Percentiles rank a stretch among this genome's conserved stretches.
phyloP scores from a whole-genome alignment of 148 eudicot species.

The Cornus suecica region DNA sequence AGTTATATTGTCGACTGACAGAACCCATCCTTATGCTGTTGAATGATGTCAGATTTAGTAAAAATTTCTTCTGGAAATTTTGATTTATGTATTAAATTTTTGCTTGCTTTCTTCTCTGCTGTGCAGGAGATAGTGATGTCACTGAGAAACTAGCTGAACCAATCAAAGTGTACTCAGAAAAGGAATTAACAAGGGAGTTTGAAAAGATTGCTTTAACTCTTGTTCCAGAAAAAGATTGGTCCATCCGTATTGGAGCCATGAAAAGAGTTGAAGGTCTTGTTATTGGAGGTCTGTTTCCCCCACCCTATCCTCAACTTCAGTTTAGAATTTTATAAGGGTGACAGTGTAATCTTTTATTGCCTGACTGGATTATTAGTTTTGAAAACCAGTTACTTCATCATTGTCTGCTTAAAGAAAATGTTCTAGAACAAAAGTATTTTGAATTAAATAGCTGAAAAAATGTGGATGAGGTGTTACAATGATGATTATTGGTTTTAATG shows the following conservation, averaged over 20 bases:
- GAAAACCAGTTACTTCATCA: neutral
- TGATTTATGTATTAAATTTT: no score
- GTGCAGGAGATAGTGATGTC: constrained; percentile 72
- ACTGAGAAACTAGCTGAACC: constrained; percentile 91
- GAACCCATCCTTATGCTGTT: neutral
- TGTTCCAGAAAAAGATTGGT: constrained; percentile 98
- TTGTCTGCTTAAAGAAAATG: neutral
- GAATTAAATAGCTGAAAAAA: neutral
- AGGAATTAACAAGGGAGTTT: constrained; percentile 87
- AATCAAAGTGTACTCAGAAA: constrained; percentile 84
- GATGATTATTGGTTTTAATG: neutral
- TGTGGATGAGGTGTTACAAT: neutral
- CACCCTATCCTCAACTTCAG: neutral
- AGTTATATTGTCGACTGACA: no score
- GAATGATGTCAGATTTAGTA: neutral
- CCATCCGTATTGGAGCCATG: constrained; percentile 92
- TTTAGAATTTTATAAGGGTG: neutral
- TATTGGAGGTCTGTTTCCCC: constrained; percentile 66
- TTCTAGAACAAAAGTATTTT: neutral
- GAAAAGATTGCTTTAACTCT: constrained; percentile 85
- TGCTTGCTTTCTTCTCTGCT: constrained; percentile 8
- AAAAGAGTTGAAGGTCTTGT: constrained; percentile 91
- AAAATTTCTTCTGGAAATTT: neutral
- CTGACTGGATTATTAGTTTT: neutral
- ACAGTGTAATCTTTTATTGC: neutral